A percentile compares a stretch with the other conserved stretches of the same genome.
These are phyloP conservation scores for Hydrangea macrophylla DNA, from an alignment of 148 eudicot species.

Conservation along the genomic window DNA sequence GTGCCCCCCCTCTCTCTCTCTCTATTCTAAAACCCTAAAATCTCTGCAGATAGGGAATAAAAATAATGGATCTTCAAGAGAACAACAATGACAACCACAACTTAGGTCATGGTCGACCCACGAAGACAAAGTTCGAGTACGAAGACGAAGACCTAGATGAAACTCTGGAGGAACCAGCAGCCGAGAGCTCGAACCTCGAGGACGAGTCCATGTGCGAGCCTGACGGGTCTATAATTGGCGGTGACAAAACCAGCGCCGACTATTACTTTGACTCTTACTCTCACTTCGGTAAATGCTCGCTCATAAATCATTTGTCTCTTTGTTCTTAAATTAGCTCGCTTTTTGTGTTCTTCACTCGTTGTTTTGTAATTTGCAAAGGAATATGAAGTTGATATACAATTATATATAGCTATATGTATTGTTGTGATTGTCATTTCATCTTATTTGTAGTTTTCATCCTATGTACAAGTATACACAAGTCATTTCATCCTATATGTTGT, in stretches of 20 bases:
- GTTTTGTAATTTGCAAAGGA: too few species aligned
- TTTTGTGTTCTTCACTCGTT: not conserved
- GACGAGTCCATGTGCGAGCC: slow-evolving; percentile 52
- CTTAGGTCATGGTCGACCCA: slow-evolving; percentile 15
- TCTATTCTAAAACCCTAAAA: slow-evolving; percentile 24
- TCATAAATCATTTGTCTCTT: too few species aligned
- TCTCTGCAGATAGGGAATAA: not conserved
- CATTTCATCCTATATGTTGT: too few species aligned
- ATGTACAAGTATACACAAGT: too few species aligned
- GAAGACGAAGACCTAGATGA: slow-evolving; percentile 35
- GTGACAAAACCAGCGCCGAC: slow-evolving; percentile 90
- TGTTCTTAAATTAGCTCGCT: too few species aligned
- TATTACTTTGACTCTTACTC: slow-evolving; percentile 99
- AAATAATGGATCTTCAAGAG: slow-evolving; percentile 40
- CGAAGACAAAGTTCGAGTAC: slow-evolving; percentile 33
- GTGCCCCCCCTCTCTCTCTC: too few species aligned
- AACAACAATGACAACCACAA: too few species aligned
- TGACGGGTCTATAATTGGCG: slow-evolving; percentile 30
- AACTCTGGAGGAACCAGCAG: slow-evolving; percentile 31
- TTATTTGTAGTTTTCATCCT: too few species aligned
- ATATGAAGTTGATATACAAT: too few species aligned
- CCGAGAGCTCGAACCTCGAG: slow-evolving; percentile 47
- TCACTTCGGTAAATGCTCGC: slow-evolving; percentile 89
- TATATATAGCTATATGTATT: too few species aligned
- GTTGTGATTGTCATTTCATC: too few species aligned